Percentiles rank a stretch among this genome's conserved stretches.
These are phyloP conservation scores for Solanum microdontum DNA, from an alignment of 257 asterid genomes.

Conservation along the genomic window DNA sequence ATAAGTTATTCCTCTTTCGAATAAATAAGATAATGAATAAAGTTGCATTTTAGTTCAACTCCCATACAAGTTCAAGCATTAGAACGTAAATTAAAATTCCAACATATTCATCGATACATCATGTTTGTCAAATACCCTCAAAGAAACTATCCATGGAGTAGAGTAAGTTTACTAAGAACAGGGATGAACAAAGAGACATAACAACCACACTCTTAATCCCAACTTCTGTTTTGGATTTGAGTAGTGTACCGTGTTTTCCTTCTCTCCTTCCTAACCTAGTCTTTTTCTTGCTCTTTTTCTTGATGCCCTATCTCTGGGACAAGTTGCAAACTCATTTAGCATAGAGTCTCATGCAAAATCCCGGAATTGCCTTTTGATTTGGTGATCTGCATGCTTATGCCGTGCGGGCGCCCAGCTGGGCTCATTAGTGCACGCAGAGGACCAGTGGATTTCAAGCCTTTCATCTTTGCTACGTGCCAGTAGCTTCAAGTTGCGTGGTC, in stretches of 20 bases:
- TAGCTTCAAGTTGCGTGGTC: not conserved
- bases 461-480: not conserved
- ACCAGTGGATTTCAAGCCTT: not conserved
- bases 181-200: not conserved
- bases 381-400: not conserved
- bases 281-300: not conserved
- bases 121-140: not conserved
- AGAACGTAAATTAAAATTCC: too few relatives aligned
- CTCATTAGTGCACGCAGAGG: not conserved
- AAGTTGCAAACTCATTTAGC: not conserved
- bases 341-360: not conserved
- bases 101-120: not conserved
- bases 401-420: not conserved
- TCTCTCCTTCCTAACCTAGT: not conserved
- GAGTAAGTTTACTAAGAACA: not conserved
- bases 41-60: not conserved
- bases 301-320: not conserved
- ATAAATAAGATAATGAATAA: not conserved
- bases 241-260: not conserved
- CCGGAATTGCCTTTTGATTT: not conserved
- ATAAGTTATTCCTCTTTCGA: not conserved
- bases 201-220: not conserved
- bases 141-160: not conserved
- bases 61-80: not conserved
- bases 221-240: not conserved